Evolutionary conservation across 192 early-diverging fungal genomes (phyloP), one percentile per base, ranked within the genome.

Genomic region (Haplosporangium gracile): DNA sequence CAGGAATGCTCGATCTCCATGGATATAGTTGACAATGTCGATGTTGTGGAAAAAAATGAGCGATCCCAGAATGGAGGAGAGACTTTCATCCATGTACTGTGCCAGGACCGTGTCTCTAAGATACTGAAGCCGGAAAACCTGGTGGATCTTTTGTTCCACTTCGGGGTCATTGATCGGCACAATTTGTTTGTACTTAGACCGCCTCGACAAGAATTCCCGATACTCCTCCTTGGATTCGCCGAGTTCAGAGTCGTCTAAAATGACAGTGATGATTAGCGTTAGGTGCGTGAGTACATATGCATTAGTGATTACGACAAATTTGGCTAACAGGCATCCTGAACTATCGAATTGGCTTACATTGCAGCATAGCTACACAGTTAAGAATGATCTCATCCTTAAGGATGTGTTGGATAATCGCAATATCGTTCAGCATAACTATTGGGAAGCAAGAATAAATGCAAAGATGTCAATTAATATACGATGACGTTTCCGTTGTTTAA

Each of bases 51-150:
- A 94, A 77, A 95, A 96, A 10, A 95, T 93, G 53, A 97, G 87
- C 0, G 95, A 92, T 39, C 93, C 93, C 70, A 99, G 88, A 24
- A 93, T 90, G 11, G 97, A 91, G 45, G 93, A 90, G 6, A 94
- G 94, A 15, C 88, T 90, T 29, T 99, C 97, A 74, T 98, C 97
- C 20, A 97, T 77, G 65, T 93, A 85, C 2, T 94, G 91, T 9
- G 93, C 93, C 29, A 99, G 90, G 1, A 96, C 95, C 1, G 95
- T 95, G 80, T 98, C 97, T 60, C 97, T 96, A 2, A 99, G 90
- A 70, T 94, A 99, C 77, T 96, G 96, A 18, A 97, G 73, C 9
- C 98, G 92, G 79, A 96, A 98, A 11, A 96, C 95, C 71, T 97
- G 95, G 55, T 95, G 94, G 57, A 99, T 98, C 86, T 97, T 98